Conservation (phyloP, 2,329 filamentous ascomycete species). For the Scedosporium boydii region DNA sequence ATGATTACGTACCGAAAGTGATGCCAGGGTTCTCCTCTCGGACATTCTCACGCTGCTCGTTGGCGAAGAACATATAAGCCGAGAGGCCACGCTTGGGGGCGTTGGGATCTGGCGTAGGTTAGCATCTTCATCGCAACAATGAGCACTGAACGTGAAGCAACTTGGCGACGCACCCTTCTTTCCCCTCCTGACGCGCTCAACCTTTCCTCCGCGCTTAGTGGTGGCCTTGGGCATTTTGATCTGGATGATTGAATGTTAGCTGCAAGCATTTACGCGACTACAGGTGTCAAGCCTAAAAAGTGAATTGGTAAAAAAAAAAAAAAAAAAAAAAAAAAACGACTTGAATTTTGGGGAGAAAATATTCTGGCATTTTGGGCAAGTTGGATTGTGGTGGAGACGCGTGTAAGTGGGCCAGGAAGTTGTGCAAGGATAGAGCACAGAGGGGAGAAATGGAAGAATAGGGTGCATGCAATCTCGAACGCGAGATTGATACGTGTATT, state of each 20-base stretch:
- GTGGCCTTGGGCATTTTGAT: conserved; percentile 50
- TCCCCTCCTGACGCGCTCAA: conserved; percentile 38
- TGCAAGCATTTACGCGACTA: neutral
- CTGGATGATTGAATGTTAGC: neutral
- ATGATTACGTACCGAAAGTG: conserved; percentile 63
- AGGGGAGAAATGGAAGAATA: too few species aligned
- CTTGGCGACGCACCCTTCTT: conserved; percentile 47
- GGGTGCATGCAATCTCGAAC: too few species aligned
- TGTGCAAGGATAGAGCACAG: neutral
- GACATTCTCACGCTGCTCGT: conserved; percentile 96
- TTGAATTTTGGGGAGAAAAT: too few species aligned
- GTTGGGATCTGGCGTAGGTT: conserved; percentile 63
- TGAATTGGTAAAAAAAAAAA: too few species aligned
- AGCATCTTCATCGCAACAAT: neutral
- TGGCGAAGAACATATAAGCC: conserved; percentile 99
- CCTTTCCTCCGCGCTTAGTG: conserved; percentile 43
- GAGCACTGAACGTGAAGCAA: neutral
- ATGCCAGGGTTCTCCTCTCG: conserved; percentile 97
- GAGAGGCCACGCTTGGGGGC: conserved; percentile 98
- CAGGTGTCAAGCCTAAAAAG: too few species aligned
- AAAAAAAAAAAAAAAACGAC: too few species aligned
- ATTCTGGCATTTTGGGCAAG: too few species aligned
- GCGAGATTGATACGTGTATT: too few species aligned
- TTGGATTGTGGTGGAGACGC: neutral
- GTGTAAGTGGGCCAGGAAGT: neutral